Evolutionary conservation across 768 basidiomycete genomes (phyloP), one percentile per base, ranked within the genome.

Genomic region (Sporobolomyces pararoseus): DNA sequence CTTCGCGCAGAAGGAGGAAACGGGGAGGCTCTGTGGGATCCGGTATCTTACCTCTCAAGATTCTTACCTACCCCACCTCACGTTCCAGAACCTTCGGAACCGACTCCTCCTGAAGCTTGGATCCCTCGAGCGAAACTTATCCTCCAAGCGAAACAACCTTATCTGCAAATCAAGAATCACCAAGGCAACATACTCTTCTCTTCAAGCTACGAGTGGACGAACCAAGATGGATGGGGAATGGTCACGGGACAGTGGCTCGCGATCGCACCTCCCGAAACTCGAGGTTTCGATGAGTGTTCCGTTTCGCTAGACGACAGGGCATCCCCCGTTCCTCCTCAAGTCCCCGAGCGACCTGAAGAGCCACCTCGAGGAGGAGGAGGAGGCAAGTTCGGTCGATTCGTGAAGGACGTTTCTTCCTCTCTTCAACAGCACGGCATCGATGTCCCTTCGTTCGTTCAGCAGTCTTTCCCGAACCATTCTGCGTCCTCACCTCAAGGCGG

Each of bases 161-260:
- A 62, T 66, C 63, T 74, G 39, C 50, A 62, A 23, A 34, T 74
- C 59, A 39, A 23, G 32, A 52, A 65, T 53, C 34, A 49, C 3
- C 58, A 58, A 17, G 65, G 62, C 19, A 65, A 68, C 61, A 9
- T 59, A 35, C 19, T 68, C 23, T 74, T 42, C 57, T 65, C 73
- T 23, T 66, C 73, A 17, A 37, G 27, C 21, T 74, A 71, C 67
- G 60, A 54, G 27, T 71, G 49, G 53, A 23, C 27, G 19, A 50
- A 54, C 37, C 63, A 63, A 27, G 52, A 66, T 21, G 59, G 25
- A 10, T 71, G 63, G 63, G n/a, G 13, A 0, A 35, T 74, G 21
- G 39, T 32, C 23, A 31, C n/a, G 2, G 70, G 70, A 2, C 54
- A 71, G 32, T 74, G 73, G 73, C 58, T 74, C 39, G 63, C 73